Base-by-base conservation (phyloP, 2,329 filamentous ascomycete genomes). In the Trichophyton verrucosum region DNA sequence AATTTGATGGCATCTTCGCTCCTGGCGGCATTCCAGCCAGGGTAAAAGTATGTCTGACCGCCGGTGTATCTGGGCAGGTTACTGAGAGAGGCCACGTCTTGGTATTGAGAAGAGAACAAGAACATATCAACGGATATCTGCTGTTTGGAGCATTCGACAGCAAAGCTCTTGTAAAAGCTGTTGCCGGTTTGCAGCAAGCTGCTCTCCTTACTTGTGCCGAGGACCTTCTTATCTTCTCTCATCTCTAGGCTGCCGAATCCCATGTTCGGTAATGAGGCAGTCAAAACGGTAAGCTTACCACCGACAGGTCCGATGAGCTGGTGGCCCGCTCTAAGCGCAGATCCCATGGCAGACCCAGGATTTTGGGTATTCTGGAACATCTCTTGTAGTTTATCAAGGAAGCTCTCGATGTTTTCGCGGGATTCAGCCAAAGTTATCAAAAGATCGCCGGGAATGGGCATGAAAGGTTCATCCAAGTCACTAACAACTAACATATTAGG, bases 111-210 rank as follows among this genome's bases (percentile, higher is more conserved):
- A 3, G 89, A 94, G 77, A 96, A 96, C 58, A 96, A 80, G 79
- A 96, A 96, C 91, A 96, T 96, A 73, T 96, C 91, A 66, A 99
- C 91, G 0, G 91, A 97, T 30, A 99, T 94, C 75, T 99, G 94
- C 67, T 95, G 95, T 79, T 99, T 99, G 42, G 91, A 96, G 75
- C 94, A 99, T 73, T 99, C 94, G 2, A 99, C 94, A 0, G 94
- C 94, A 70, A 99, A 99, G 69, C 89, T 95, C 81, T 99, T 99
- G 82, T 97, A 99, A 76, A 97, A 99, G 70, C 89, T 91, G 77
- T 91, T 96, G 46, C 85, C 88, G 0, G 94, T 96, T 73, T 97
- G 92, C 59, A 99, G 78, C 36, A 99, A 81, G 64, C 82, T 80
- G 65, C 84, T 90, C 73, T 99, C 94, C 74, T 96, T 96, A 66